These are phyloP conservation scores for Podospora comata DNA, from an alignment of 495 filamentous ascomycete genomes.

Conservation along the genomic window DNA sequence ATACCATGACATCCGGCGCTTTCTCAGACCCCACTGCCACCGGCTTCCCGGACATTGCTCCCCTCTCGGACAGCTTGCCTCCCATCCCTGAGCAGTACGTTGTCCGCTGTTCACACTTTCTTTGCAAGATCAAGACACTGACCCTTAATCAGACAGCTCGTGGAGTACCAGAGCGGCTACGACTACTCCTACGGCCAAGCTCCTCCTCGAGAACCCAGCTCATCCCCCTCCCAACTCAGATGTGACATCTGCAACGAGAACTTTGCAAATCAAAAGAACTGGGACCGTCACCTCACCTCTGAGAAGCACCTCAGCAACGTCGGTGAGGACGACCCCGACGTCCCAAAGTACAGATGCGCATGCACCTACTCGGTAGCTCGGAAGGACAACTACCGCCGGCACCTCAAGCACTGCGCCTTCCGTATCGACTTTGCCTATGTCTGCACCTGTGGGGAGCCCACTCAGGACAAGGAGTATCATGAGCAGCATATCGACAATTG, in stretches of 20 bases:
- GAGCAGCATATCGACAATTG: slow-evolving; percentile 7
- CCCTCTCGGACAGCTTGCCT: neutral
- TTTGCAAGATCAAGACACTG: neutral
- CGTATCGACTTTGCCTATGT: neutral
- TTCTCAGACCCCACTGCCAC: neutral
- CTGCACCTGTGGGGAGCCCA: slow-evolving; percentile 11
- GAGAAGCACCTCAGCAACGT: neutral
- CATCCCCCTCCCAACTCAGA: neutral
- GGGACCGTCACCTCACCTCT: slow-evolving; percentile 4
- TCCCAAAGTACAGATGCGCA: slow-evolving; percentile 3
- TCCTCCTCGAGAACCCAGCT: neutral
- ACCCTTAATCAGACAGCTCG: neutral
- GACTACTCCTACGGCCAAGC: neutral
- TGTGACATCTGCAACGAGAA: slow-evolving; percentile 30
- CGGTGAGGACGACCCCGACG: neutral
- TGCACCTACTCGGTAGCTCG: slow-evolving; percentile 8
- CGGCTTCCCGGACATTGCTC: neutral
- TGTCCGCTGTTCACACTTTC: neutral
- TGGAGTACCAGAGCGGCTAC: neutral
- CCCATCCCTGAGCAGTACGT: neutral
- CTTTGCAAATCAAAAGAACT: slow-evolving; percentile 12
- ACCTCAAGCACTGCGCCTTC: slow-evolving; percentile 8
- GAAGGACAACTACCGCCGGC: slow-evolving; percentile 15
- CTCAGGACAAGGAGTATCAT: slow-evolving; percentile 6
- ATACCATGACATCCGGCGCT: neutral